Percentiles rank a stretch among this genome's conserved stretches.
Evolutionary conservation across 306 rosid species (phyloP).

Genomic region (Inga leiocalycina): DNA sequence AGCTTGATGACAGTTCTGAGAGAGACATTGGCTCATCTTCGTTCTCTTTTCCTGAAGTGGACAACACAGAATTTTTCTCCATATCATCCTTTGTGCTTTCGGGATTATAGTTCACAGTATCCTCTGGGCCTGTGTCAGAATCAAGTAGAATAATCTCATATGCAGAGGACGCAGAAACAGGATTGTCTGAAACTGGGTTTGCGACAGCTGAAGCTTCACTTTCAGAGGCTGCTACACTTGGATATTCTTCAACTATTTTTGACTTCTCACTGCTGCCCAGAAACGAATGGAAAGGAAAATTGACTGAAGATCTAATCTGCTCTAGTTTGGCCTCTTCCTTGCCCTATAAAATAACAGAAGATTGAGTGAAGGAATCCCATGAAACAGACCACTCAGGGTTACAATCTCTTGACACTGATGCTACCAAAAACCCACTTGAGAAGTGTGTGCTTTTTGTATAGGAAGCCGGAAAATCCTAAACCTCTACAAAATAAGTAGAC

Average conservation of each 20-base stretch:
- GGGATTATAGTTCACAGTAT: constrained; percentile 24
- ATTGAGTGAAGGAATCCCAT: constrained; percentile 1
- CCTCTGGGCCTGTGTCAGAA: constrained; percentile 46
- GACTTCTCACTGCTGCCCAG: constrained; percentile 41
- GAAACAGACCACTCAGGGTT: background rate
- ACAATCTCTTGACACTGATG: background rate
- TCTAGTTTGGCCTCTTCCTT: constrained; percentile 60
- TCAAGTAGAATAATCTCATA: constrained; percentile 46
- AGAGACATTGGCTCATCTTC: constrained; percentile 60
- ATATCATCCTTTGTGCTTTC: constrained; percentile 35
- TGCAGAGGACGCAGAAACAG: constrained; percentile 26
- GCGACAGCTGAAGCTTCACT: constrained; percentile 24
- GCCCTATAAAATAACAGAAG: constrained; percentile 37
- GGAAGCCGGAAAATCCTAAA: background rate
- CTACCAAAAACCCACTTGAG: too few species aligned
- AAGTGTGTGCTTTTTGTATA: background rate
- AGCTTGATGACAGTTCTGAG: constrained; percentile 61
- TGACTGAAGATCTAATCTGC: constrained; percentile 63
- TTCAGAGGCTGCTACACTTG: constrained; percentile 23
- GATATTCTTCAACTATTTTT: constrained; percentile 39
- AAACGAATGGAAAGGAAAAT: constrained; percentile 61
- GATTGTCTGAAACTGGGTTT: constrained; percentile 30
- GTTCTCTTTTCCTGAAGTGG: constrained; percentile 39
- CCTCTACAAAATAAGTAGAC: background rate
- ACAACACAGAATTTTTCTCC: constrained; percentile 27